Conservation (phyloP, 225 moss, liverwort and hornwort species). For the Physcomitrellopsis africana region DNA sequence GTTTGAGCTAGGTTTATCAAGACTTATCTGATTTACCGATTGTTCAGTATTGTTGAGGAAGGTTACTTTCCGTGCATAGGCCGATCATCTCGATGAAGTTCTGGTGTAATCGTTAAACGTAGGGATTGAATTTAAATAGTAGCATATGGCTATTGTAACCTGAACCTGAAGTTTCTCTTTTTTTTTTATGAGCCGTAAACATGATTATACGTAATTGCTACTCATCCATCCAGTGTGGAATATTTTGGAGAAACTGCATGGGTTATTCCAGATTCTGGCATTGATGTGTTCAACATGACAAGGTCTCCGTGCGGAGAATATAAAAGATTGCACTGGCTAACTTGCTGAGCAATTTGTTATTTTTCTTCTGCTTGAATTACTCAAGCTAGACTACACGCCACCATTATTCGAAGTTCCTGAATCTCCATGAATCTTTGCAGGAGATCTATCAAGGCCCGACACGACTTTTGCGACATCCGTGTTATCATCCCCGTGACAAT, state of each 20-base stretch:
- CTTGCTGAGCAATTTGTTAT: not conserved
- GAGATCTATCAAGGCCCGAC: not conserved
- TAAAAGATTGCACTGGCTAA: not conserved
- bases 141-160: not conserved
- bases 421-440: not conserved
- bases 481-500: not conserved
- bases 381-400: not conserved
- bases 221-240: not conserved
- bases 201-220: not conserved
- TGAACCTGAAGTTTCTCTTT: not conserved
- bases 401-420: not conserved
- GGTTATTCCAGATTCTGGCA: constrained; percentile 1
- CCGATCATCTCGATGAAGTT: not conserved
- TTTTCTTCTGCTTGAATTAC: not conserved
- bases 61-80: not conserved
- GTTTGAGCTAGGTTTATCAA: too few relatives aligned
- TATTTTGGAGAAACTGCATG: not conserved
- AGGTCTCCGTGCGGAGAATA: not conserved
- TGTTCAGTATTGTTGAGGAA: not conserved
- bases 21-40: not conserved
- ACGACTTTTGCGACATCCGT: not conserved
- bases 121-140: constrained; percentile 9
- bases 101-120: not conserved
- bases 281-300: not conserved
- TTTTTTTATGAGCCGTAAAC: not conserved